Conservation (phyloP, 768 basidiomycete species). For the Scleroderma citrinum region DNA sequence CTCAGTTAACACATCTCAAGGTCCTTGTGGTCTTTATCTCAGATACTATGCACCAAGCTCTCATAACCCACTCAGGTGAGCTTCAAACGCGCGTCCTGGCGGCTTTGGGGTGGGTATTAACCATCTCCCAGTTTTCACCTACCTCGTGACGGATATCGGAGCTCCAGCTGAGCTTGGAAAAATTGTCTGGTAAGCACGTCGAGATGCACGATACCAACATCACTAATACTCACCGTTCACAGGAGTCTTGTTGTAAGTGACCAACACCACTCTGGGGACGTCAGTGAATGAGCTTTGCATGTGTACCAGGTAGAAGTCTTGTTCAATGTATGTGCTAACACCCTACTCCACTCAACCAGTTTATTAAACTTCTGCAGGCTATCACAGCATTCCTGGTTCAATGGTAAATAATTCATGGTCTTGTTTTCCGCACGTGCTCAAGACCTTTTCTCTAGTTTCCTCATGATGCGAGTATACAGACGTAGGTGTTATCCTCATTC, state of each 20-base stretch:
- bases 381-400: conserved; percentile 49
- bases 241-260: conserved; percentile 21
- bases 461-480: conserved; percentile 43
- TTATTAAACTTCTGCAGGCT: conserved; percentile 11
- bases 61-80: conserved; percentile 48
- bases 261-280: background rate
- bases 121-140: conserved; percentile 43
- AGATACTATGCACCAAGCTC: conserved; percentile 47
- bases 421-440: background rate
- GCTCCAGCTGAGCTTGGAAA: conserved; percentile 20
- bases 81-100: background rate
- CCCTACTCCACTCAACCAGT: background rate
- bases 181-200: conserved; percentile 37
- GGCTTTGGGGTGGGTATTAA: background rate
- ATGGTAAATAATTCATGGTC: conserved; percentile 2
- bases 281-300: conserved; percentile 6
- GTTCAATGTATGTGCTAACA: conserved; percentile 35
- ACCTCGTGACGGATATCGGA: conserved; percentile 39
- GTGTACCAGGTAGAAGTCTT: conserved; percentile 39
- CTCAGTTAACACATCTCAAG: conserved; percentile 23
- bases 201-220: background rate
- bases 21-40: conserved; percentile 43
- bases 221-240: conserved; percentile 4
- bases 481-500: conserved; percentile 26
- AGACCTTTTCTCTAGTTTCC: conserved; percentile 31